Conservation (phyloP, 2,329 filamentous ascomycete species). For the Capronia coronata region DNA sequence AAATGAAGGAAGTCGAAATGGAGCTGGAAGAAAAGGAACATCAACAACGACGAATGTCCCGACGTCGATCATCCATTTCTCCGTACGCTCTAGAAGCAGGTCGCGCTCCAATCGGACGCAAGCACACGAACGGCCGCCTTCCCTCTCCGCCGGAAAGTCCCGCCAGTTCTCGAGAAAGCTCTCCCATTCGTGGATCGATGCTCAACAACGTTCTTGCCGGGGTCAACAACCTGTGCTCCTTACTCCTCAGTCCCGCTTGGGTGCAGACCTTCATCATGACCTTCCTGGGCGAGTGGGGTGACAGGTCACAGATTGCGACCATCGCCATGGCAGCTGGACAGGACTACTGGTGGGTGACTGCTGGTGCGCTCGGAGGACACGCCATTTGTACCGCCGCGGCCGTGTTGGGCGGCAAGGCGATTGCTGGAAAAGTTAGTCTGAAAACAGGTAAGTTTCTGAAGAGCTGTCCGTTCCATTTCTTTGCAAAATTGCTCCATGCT, state of each 20-base stretch:
- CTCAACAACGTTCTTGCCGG: slow-evolving; percentile 51
- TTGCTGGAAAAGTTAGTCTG: slow-evolving; percentile 89
- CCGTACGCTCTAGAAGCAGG: slow-evolving; percentile 78
- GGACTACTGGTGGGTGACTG: slow-evolving; percentile 98
- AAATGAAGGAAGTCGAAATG: slow-evolving; percentile 95
- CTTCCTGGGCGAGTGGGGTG: slow-evolving; percentile 96
- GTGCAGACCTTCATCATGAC: slow-evolving; percentile 99
- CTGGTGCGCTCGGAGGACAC: slow-evolving; percentile 80
- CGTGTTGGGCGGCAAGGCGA: slow-evolving; percentile 83
- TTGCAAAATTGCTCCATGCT: neutral
- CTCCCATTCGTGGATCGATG: slow-evolving; percentile 42
- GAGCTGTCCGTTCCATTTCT: neutral
- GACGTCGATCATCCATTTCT: slow-evolving; percentile 55
- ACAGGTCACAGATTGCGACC: slow-evolving; percentile 94
- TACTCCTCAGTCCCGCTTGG: slow-evolving; percentile 92
- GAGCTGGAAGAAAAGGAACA: slow-evolving; percentile 92
- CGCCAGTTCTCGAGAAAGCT: slow-evolving; percentile 59
- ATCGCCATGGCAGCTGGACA: slow-evolving; percentile 98
- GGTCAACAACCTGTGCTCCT: slow-evolving; percentile 75
- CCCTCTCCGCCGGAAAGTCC: slow-evolving; percentile 74
- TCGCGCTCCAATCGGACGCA: slow-evolving; percentile 54
- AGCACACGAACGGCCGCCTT: slow-evolving; percentile 67
- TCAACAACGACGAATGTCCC: slow-evolving; percentile 58
- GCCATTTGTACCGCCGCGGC: slow-evolving; percentile 84
- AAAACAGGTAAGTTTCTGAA: slow-evolving; percentile 70